Evolutionary conservation across 345 rosid species (phyloP).

Genomic region (Excoecaria agallocha): DNA sequence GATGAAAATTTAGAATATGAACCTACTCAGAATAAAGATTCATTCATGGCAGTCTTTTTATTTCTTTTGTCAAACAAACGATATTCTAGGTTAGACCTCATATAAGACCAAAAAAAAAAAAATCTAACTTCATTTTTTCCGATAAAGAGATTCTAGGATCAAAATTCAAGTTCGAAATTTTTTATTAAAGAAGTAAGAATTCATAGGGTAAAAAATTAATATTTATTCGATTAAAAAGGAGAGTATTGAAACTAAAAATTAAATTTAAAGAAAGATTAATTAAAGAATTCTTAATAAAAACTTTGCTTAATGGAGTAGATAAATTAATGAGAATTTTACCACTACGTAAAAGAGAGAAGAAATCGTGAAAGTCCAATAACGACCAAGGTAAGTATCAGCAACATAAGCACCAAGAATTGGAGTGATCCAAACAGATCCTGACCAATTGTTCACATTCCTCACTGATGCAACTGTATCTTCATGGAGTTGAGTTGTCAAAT

Average conservation of each 20-base stretch:
- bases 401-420: constrained; percentile 87
- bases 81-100: constrained; percentile 7
- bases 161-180: too few relatives aligned
- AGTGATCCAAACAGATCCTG: constrained; percentile 90
- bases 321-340: constrained; percentile 32
- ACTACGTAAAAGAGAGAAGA: constrained; percentile 75
- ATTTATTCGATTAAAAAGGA: too few relatives aligned
- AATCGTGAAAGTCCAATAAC: constrained; percentile 91
- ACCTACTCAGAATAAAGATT: neutral
- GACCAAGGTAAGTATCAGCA: constrained; percentile 86
- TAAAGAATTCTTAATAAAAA: neutral
- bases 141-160: too few relatives aligned
- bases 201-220: too few relatives aligned
- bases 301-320: neutral
- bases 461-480: constrained; percentile 83
- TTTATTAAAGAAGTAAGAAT: too few relatives aligned
- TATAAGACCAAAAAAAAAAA: neutral
- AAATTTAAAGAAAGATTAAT: too few relatives aligned
- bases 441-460: constrained; percentile 89
- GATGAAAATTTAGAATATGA: constrained; percentile 9
- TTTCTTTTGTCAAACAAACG: neutral
- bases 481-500: constrained; percentile 72
- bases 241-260: too few relatives aligned
- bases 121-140: too few relatives aligned
- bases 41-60: neutral